Percentiles rank a stretch among this genome's conserved stretches.
Evolutionary conservation across 108 stramenopile genomes (phyloP).

Genomic region (Ochromonas danica): DNA sequence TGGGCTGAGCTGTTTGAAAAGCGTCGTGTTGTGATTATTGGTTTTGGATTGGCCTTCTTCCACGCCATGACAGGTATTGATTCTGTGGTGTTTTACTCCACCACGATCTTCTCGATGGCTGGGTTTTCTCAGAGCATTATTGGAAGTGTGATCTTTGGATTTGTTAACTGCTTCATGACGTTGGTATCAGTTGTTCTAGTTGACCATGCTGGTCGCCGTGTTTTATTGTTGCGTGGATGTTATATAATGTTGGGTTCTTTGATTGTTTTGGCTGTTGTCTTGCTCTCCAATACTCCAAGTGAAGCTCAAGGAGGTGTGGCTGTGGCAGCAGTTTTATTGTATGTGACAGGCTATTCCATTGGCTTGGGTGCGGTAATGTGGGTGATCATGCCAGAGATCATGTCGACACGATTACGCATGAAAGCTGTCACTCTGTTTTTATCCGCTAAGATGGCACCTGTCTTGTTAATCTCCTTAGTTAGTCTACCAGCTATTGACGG

Average conservation of each 20-base stretch:
- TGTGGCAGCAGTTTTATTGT: conserved; percentile 46
- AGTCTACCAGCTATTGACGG: conserved; percentile 4
- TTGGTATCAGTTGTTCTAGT: conserved; percentile 36
- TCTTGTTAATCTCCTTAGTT: conserved; percentile 20
- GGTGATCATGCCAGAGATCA: conserved; percentile 50
- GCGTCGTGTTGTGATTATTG: conserved; percentile 63
- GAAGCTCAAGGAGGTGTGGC: conserved; percentile 38
- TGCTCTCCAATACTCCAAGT: no score
- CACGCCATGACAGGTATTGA: conserved; percentile 83
- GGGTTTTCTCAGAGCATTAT: conserved; percentile 62
- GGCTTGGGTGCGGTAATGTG: conserved; percentile 44
- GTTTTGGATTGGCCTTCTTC: conserved; percentile 75
- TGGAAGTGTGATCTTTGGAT: conserved; percentile 37
- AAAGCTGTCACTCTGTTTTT: conserved; percentile 49
- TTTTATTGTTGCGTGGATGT: conserved; percentile 42
- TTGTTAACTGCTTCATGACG: conserved; percentile 42
- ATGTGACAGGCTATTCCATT: conserved; percentile 51
- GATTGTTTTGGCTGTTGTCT: no score
- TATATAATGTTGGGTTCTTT: no score
- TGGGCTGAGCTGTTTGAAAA: conserved; percentile 37
- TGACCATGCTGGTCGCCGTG: conserved; percentile 46
- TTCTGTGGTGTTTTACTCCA: conserved; percentile 86
- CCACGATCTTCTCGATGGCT: conserved; percentile 74
- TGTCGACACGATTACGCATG: conserved; percentile 46
- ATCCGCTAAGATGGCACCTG: conserved; percentile 43